Evolutionary conservation across 2,329 filamentous ascomycete genomes (phyloP).

Genomic region (Boeremia exigua): DNA sequence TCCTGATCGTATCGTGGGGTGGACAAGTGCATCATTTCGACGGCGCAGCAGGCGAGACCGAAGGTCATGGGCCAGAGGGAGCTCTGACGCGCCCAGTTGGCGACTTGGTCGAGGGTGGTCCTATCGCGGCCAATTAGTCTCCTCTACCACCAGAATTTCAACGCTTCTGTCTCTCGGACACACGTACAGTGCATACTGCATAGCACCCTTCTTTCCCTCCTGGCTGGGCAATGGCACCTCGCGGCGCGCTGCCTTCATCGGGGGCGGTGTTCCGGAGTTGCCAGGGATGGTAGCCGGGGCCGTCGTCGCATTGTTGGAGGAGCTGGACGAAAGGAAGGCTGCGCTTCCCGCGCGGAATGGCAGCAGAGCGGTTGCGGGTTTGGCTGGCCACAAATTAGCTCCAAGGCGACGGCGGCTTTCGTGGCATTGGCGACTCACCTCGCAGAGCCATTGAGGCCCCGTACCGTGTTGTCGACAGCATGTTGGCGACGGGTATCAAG

Average conservation of each 20-base stretch:
- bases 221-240: slow-evolving; percentile 81
- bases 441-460: slow-evolving; percentile 62
- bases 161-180: not conserved
- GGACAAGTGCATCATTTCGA: slow-evolving; percentile 95
- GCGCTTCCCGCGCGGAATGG: slow-evolving; percentile 67
- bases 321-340: slow-evolving; percentile 70
- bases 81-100: slow-evolving; percentile 85
- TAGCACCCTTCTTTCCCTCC: slow-evolving; percentile 76
- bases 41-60: slow-evolving; percentile 85
- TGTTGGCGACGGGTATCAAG: slow-evolving; percentile 47
- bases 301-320: slow-evolving; percentile 67
- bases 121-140: slow-evolving; percentile 52
- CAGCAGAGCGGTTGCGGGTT: slow-evolving; percentile 67
- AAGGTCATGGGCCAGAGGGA: slow-evolving; percentile 95
- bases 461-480: slow-evolving; percentile 60
- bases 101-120: slow-evolving; percentile 79
- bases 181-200: slow-evolving; percentile 87
- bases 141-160: not conserved
- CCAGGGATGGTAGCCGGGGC: slow-evolving; percentile 59
- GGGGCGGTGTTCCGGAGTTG: slow-evolving; percentile 59
- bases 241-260: slow-evolving; percentile 63
- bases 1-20: slow-evolving; percentile 93
- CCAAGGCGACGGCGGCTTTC: slow-evolving; percentile 21
- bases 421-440: slow-evolving; percentile 51
- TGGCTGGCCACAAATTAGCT: slow-evolving; percentile 59